Base-by-base conservation (phyloP, 1,284 basidiomycete species). In the Fomitopsis schrenkii region DNA sequence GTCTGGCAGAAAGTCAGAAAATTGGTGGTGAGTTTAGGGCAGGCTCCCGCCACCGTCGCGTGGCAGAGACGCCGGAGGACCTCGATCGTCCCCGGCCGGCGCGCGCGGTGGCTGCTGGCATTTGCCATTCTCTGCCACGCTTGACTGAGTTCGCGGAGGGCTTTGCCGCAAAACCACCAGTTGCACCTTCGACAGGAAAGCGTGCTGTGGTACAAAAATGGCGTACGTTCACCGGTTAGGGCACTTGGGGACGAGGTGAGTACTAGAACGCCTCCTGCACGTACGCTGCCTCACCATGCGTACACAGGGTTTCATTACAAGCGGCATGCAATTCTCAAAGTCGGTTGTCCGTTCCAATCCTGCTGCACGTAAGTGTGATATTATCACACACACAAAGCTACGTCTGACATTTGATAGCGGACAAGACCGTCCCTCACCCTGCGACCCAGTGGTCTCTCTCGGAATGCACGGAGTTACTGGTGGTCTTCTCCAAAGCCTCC, bases 11-110 rank as follows among this genome's bases (percentile, higher is more conserved):
- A 28, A 54, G 36, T 40, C 55, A 61, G 48, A 38, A 56, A 33
- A 40, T 45, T 45, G 36, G 52, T 15, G n/a, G 35, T 54, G 52
- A 38, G 54, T 62, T 62, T 30, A 62, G 61, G 61, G 61, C 61
- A 59, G 58, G 61, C 22, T 5, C 45, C 17, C 19, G 22, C 15
- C 19, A n/a, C 17, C 56, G 19, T 54, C 52, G 36, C 36, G 52
- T 40, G 52, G 33, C 36, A 33, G 6, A 50, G 48, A 50, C 48
- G 48, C 48, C 48, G 26, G 26, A 48, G 26, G 46, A 48, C 46
- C 26, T 48, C 48, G 28, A 50, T 33, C 28, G 12, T 33, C 12
- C 48, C 28, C 48, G 28, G 28, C 28, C 14, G 22, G 48, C 48
- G 15, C 15, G 28, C 48, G 28, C 52, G n/a, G 35, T 54, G 52